A percentile compares a stretch with the other conserved stretches of the same genome.
Evolutionary conservation across 1,139 yeast species (phyloP).

Genomic region (Diutina neorugosa): DNA sequence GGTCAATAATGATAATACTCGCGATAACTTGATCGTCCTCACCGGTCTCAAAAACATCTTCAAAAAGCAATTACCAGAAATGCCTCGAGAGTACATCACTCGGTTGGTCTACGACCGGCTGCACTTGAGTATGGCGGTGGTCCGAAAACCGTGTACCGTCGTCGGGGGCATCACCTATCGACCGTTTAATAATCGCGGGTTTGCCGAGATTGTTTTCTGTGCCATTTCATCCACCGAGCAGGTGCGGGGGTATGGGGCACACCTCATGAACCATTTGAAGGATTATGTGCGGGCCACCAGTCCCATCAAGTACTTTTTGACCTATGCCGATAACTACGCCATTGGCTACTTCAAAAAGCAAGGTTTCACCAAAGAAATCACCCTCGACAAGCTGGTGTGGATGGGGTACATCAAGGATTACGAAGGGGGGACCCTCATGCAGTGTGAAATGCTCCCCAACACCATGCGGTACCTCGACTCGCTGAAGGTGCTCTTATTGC

Average conservation of each 20-base stretch:
- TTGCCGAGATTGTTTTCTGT: constrained; percentile 97
- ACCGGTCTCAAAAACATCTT: constrained; percentile 94
- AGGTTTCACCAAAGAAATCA: constrained; percentile 91
- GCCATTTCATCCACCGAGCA: constrained; percentile 97
- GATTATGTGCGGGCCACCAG: constrained; percentile 90
- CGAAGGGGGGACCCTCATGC: constrained; percentile 98
- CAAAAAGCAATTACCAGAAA: constrained; percentile 93
- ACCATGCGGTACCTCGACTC: constrained; percentile 76
- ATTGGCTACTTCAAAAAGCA: constrained; percentile 97
- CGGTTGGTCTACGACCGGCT: constrained; percentile 88
- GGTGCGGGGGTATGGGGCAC: constrained; percentile 97
- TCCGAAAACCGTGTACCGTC: constrained; percentile 82
- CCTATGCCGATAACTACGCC: constrained; percentile 98
- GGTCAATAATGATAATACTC: constrained; percentile 85
- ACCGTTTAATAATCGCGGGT: constrained; percentile 80
- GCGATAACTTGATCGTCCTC: constrained; percentile 78
- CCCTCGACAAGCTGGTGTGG: constrained; percentile 80
- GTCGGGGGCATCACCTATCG: constrained; percentile 97
- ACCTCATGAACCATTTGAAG: constrained; percentile 91
- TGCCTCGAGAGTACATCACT: constrained; percentile 96
- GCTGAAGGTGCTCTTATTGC: constrained; percentile 71
- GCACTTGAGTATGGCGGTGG: constrained; percentile 92
- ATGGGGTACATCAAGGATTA: constrained; percentile 98
- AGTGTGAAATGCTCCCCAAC: constrained; percentile 84
- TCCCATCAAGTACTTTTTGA: constrained; percentile 74